Evolutionary conservation across 495 filamentous ascomycete genomes (phyloP), one percentile per base, ranked within the genome.

Genomic region (Diplogelasinospora grovesii): DNA sequence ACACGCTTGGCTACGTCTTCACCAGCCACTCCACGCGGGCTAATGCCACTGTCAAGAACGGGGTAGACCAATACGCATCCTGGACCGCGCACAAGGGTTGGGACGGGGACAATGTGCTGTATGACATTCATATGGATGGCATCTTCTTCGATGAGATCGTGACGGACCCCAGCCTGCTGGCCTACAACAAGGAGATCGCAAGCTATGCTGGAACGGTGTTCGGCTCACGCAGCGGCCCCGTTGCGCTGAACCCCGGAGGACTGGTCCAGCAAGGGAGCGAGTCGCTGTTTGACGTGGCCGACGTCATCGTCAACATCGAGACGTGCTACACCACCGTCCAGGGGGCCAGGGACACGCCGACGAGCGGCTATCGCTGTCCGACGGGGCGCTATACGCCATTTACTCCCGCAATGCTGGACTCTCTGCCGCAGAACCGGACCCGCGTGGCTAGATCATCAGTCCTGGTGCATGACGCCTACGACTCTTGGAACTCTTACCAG

Each of bases 111-210:
- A 13, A 21, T 1, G 14, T 33, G 11, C 3, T 14, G 10, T 9
- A 33, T 13, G 22, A 42, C 28, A 25, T 42, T 21, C 14, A 25
- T 7, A 22, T 42, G 20, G 28, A 50, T 40, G 10, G 39, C 3
- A 25, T 42, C 39, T 42, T 42, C 29, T 32, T 42, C 21, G 39
- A 42, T 14, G 39, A 42, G 14, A 42, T 39, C 24, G 27, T 45
- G 27, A 24, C 23, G 25, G 13, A 28, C 20, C 39, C 39, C n/a
- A 4, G 8, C 28, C 8, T 15, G 19, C 39, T 42, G 5, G 10
- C 16, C n/a, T 42, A 42, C 39, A 42, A 42, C 29, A 10, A 22
- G n/a, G 29, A 30, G 5, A 25, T 42, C 29, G 11, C 27, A 4
- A 30, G 11, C 5, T 34, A 42, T 22, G 39, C 39, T 21, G 24